phyloP scores from a whole-genome alignment of 371 early-diverging fungal species.

The Mortierella sp. region DNA sequence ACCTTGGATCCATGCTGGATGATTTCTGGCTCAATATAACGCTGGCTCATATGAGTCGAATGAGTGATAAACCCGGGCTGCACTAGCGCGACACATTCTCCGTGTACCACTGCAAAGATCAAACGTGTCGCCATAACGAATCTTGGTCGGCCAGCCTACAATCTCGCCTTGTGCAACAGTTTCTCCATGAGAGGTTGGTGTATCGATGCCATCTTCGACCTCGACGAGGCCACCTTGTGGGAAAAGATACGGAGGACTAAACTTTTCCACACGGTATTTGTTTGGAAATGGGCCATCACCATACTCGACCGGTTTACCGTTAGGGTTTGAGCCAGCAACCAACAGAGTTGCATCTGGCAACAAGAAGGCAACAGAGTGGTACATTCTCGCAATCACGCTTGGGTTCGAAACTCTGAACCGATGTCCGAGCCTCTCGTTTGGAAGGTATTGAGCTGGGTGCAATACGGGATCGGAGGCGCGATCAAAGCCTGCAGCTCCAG shows the following conservation, averaged over 20 bases:
- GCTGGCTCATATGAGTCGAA: conserved; percentile 59
- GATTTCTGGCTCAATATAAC: conserved; percentile 48
- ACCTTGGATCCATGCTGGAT: conserved; percentile 18
- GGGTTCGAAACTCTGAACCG: conserved; percentile 52
- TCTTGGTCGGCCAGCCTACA: conserved; percentile 21
- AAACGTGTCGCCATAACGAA: conserved; percentile 46
- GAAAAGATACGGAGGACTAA: conserved; percentile 59
- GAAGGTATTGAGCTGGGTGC: conserved; percentile 58
- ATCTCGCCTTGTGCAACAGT: conserved; percentile 51
- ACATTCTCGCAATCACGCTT: conserved; percentile 58
- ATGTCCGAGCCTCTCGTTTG: conserved; percentile 41
- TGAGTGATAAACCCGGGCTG: conserved; percentile 60
- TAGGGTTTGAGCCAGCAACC: conserved; percentile 62
- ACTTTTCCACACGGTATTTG: conserved; percentile 58
- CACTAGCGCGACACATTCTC: conserved; percentile 36
- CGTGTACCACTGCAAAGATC: conserved; percentile 38
- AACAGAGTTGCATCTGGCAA: conserved; percentile 62
- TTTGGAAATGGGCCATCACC: conserved; percentile 54
- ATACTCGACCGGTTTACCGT: conserved; percentile 38
- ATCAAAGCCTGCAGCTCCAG: conserved; percentile 59
- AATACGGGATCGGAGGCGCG: conserved; percentile 53
- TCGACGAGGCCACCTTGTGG: conserved; percentile 22
- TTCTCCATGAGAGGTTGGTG: not conserved
- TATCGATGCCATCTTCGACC: conserved; percentile 16
- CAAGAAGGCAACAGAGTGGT: conserved; percentile 61